Conservation (phyloP, 164 flowering plant species). For the Euptelea pleiosperma region DNA sequence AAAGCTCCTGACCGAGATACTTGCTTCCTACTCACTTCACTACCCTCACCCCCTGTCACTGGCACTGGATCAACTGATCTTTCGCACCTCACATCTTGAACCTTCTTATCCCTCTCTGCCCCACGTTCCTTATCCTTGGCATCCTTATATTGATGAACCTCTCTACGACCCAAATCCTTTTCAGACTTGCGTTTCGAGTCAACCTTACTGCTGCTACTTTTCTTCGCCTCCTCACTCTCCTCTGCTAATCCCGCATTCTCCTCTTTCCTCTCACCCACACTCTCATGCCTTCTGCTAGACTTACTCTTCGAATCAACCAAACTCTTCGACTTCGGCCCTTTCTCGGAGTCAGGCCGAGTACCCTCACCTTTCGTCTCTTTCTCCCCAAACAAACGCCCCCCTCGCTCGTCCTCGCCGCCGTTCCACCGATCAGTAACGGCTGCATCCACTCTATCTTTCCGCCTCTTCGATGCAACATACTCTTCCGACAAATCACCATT, state of each 20-base stretch:
- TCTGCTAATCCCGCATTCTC: constrained; percentile 17
- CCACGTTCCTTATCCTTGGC: constrained; percentile 7
- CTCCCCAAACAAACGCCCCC: constrained; percentile 17
- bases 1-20: constrained; percentile 18
- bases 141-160: constrained; percentile 34
- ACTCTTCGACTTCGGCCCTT: constrained; percentile 23
- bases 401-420: constrained; percentile 26
- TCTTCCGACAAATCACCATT: constrained; percentile 22
- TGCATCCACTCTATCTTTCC: constrained; percentile 24
- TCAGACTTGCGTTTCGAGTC: constrained; percentile 47
- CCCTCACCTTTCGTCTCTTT: constrained; percentile 23
- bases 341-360: constrained; percentile 26
- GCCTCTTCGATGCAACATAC: constrained; percentile 21
- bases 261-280: constrained; percentile 34
- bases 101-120: constrained; percentile 41
- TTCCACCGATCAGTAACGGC: constrained; percentile 31
- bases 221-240: constrained; percentile 36
- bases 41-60: constrained; percentile 10
- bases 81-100: constrained; percentile 15
- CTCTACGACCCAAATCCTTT: constrained; percentile 42
- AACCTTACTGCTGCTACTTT: constrained; percentile 21
- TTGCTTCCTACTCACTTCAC: constrained; percentile 36
- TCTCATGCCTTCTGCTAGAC: constrained; percentile 40
- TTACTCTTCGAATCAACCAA: constrained; percentile 42
- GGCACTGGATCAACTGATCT: constrained; percentile 3